These are phyloP conservation scores for Pseudisothecium myosuroides DNA, from an alignment of 225 moss, liverwort and hornwort genomes.

Conservation along the genomic window DNA sequence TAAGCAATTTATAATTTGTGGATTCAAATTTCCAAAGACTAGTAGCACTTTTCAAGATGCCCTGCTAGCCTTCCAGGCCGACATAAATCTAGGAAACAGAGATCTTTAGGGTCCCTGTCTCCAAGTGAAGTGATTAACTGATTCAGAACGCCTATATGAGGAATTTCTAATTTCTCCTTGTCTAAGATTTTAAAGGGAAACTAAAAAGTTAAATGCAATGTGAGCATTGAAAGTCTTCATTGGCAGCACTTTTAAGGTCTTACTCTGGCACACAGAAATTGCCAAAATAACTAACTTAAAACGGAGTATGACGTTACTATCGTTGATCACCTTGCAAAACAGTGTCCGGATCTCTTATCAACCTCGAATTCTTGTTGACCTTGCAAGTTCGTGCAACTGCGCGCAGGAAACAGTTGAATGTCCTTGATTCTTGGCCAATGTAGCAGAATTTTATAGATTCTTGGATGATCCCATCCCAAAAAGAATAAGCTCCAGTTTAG, in stretches of 20 bases:
- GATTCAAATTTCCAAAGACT: neutral
- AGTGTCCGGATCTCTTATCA: neutral
- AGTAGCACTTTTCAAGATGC: neutral
- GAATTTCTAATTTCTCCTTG: neutral
- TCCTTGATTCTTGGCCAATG: neutral
- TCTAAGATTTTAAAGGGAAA: neutral
- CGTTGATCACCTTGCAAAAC: neutral
- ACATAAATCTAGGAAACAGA: neutral
- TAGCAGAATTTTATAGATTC: neutral
- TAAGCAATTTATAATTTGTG: too few relatives aligned
- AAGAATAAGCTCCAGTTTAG: conserved; percentile 1
- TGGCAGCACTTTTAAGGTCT: neutral
- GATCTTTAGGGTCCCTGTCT: too few relatives aligned
- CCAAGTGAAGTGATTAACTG: neutral
- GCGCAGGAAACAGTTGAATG: too few relatives aligned
- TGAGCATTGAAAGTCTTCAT: neutral
- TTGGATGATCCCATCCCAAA: neutral
- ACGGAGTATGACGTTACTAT: too few relatives aligned
- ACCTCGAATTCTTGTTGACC: neutral
- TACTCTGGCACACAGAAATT: neutral
- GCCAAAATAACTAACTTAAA: neutral
- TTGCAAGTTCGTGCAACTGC: neutral
- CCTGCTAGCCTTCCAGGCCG: neutral
- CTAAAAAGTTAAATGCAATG: neutral
- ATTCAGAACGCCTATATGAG: neutral